These are phyloP conservation scores for Bisporella sp. DNA, from an alignment of 2,329 filamentous ascomycete species.

Conservation along the genomic window DNA sequence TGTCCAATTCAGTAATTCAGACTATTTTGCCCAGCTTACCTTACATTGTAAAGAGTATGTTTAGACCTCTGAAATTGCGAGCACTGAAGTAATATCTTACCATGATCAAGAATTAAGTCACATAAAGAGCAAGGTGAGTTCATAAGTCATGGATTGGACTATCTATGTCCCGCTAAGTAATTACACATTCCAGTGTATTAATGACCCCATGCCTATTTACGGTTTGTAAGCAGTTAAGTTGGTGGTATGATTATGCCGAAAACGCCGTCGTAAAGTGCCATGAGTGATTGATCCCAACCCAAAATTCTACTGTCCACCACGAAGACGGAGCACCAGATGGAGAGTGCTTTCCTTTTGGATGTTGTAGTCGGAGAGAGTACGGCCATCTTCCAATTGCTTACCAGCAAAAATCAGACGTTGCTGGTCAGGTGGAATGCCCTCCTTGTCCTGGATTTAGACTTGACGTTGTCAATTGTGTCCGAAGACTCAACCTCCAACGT, in stretches of 20 bases:
- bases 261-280: conserved; percentile 16
- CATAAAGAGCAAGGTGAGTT: too few relatives aligned
- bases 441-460: conserved; percentile 66
- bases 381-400: conserved; percentile 68
- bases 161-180: not conserved
- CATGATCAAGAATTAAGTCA: too few relatives aligned
- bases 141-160: too few relatives aligned
- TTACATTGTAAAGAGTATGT: too few relatives aligned
- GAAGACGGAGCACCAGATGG: conserved; percentile 63
- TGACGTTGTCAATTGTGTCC: conserved; percentile 67
- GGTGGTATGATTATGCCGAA: not conserved
- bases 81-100: too few relatives aligned
- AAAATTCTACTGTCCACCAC: conserved; percentile 55
- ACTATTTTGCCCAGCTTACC: too few relatives aligned
- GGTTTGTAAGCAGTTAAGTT: not conserved
- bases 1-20: too few relatives aligned
- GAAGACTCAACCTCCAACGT: conserved; percentile 62
- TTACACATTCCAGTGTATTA: conserved; percentile 5
- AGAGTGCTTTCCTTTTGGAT: conserved; percentile 74
- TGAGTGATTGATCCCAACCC: conserved; percentile 21
- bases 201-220: not conserved
- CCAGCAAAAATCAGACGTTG: conserved; percentile 65
- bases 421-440: conserved; percentile 64
- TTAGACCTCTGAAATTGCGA: too few relatives aligned
- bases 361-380: conserved; percentile 76